A percentile compares a stretch with the other conserved stretches of the same genome.
These are phyloP conservation scores for Ciborinia camelliae DNA, from an alignment of 2,329 filamentous ascomycete genomes.

Conservation along the genomic window DNA sequence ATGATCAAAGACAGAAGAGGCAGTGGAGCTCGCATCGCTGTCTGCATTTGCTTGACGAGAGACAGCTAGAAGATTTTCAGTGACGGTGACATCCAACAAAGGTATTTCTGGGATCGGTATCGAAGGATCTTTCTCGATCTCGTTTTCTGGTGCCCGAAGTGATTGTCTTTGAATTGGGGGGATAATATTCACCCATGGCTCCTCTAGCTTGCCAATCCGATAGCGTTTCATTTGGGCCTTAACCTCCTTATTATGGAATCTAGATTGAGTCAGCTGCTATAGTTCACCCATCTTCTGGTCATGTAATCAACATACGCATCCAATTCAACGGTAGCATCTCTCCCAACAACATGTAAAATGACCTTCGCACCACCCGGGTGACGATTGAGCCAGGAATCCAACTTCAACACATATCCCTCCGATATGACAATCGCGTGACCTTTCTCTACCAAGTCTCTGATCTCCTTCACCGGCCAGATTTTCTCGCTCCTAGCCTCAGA, in stretches of 20 bases:
- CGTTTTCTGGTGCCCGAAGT: not conserved
- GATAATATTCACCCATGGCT: slow-evolving; percentile 80
- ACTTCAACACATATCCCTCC: slow-evolving; percentile 63
- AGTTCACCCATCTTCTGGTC: not conserved
- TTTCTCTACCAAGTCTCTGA: slow-evolving; percentile 13
- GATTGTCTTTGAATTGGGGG: slow-evolving; percentile 70
- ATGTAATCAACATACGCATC: slow-evolving; percentile 66
- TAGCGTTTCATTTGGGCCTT: slow-evolving; percentile 73
- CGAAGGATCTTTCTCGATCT: slow-evolving; percentile 4
- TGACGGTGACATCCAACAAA: slow-evolving; percentile 42
- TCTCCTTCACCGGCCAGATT: slow-evolving; percentile 12
- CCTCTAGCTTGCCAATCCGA: slow-evolving; percentile 77
- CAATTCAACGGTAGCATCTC: slow-evolving; percentile 92
- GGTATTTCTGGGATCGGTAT: slow-evolving; percentile 3
- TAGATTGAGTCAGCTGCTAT: slow-evolving; percentile 39
- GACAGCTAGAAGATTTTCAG: slow-evolving; percentile 64
- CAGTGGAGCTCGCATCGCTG: slow-evolving; percentile 1
- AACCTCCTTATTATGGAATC: slow-evolving; percentile 78
- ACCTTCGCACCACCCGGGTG: slow-evolving; percentile 91
- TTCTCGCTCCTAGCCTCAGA: slow-evolving; percentile 1
- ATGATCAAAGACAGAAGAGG: slow-evolving; percentile 3
- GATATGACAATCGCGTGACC: slow-evolving; percentile 15
- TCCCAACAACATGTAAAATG: slow-evolving; percentile 88
- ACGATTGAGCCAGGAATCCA: slow-evolving; percentile 82
- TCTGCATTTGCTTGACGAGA: slow-evolving; percentile 21